These are phyloP conservation scores for Podosphaera leucotricha DNA, from an alignment of 2,329 filamentous ascomycete genomes.

Conservation along the genomic window DNA sequence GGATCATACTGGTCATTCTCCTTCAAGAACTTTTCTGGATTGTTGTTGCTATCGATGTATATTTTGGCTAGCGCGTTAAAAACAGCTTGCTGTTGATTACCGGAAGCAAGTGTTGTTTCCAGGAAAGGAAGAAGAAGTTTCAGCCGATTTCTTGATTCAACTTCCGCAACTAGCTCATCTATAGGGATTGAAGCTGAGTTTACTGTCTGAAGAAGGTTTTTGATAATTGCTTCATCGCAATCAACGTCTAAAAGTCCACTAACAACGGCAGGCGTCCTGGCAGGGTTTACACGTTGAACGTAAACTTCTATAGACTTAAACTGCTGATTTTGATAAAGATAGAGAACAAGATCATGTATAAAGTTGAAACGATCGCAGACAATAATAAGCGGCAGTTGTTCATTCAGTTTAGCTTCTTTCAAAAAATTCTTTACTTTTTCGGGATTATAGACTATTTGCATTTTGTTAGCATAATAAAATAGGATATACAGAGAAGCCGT, in stretches of 20 bases:
- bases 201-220: conserved; percentile 66
- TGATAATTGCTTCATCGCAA: conserved; percentile 91
- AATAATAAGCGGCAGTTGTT: conserved; percentile 90
- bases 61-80: conserved; percentile 98
- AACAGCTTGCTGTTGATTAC: conserved; percentile 88
- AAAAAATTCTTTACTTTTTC: conserved; percentile 99
- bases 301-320: conserved; percentile 98
- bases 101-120: conserved; percentile 67
- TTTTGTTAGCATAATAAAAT: conserved; percentile 2
- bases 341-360: conserved; percentile 85
- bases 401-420: conserved; percentile 78
- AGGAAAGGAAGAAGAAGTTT: conserved; percentile 93
- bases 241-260: conserved; percentile 89
- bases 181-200: conserved; percentile 72
- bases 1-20: conserved; percentile 96
- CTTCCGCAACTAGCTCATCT: conserved; percentile 77
- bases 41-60: conserved; percentile 97
- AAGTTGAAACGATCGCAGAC: conserved; percentile 99
- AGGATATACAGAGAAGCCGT: too few relatives aligned
- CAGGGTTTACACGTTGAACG: conserved; percentile 87
- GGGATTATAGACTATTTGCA: conserved; percentile 36
- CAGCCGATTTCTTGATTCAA: conserved; percentile 85
- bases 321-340: conserved; percentile 96
- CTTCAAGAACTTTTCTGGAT: conserved; percentile 90
- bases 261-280: conserved; percentile 73